phyloP scores from a whole-genome alignment of 1,139 yeast genomes.

The Blastobotrys illinoisensis region DNA sequence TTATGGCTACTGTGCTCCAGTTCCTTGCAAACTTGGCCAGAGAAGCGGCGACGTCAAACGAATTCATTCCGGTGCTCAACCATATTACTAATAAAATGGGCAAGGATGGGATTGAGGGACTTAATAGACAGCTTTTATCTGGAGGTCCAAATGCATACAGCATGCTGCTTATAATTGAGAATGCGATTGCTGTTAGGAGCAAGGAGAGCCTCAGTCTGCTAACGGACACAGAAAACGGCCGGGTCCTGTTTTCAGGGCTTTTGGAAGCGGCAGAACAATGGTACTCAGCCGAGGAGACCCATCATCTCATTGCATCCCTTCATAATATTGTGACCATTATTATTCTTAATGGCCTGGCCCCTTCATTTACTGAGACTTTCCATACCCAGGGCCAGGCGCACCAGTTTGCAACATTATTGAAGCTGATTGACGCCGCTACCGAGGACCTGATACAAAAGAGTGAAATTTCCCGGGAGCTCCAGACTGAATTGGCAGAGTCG shows the following conservation, averaged over 20 bases:
- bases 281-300: conserved; percentile 15
- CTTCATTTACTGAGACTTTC: conserved; percentile 13
- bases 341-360: conserved; percentile 13
- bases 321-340: conserved; percentile 12
- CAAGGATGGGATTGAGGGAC: background rate
- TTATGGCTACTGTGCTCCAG: conserved; percentile 15
- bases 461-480: background rate
- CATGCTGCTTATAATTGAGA: conserved; percentile 11
- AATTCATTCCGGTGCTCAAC: background rate
- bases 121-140: conserved; percentile 4
- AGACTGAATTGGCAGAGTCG: conserved; percentile 1
- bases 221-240: conserved; percentile 11
- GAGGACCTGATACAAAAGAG: conserved; percentile 11
- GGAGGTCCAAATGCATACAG: conserved; percentile 7
- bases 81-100: background rate
- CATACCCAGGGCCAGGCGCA: conserved; percentile 9
- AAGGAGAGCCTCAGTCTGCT: background rate
- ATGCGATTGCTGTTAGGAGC: conserved; percentile 1
- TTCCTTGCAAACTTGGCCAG: conserved; percentile 18
- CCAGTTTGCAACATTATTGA: conserved; percentile 20
- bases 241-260: conserved; percentile 13
- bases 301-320: conserved; percentile 4
- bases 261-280: conserved; percentile 18
- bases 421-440: conserved; percentile 22
- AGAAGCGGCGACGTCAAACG: conserved; percentile 1